phyloP scores from a whole-genome alignment of 768 basidiomycete species.

The Mycena rebaudengoi region DNA sequence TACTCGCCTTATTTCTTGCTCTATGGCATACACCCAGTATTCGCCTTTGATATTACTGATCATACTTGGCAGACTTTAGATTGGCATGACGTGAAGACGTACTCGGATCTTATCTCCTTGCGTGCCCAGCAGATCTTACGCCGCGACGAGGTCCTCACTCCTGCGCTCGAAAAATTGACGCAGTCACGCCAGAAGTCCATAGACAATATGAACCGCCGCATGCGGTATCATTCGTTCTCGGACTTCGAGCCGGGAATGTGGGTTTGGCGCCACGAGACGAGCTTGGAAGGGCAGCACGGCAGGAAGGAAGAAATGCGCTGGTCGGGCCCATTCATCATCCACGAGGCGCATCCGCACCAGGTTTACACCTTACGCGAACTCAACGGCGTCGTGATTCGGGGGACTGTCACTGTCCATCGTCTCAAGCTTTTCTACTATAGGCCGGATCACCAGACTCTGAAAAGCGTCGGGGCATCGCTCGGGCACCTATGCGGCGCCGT shows the following conservation, averaged over 20 bases:
- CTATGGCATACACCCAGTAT: constrained; percentile 30
- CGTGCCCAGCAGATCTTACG: neutral
- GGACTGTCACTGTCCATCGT: constrained; percentile 5
- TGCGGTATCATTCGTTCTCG: neutral
- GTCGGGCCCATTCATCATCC: constrained; percentile 28
- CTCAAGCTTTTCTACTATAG: constrained; percentile 9
- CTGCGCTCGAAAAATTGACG: neutral
- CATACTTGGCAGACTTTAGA: neutral
- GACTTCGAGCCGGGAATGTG: constrained; percentile 21
- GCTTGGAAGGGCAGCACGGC: constrained; percentile 27
- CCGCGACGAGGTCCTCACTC: neutral
- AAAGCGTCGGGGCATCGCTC: no score
- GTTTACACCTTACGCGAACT: constrained; percentile 10
- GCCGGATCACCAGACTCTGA: constrained; percentile 8
- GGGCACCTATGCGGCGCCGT: no score
- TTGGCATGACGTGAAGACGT: neutral
- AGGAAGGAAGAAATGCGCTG: constrained; percentile 25
- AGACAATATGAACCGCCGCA: neutral
- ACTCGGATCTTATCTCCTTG: neutral
- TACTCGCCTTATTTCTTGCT: constrained; percentile 40
- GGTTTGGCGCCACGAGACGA: constrained; percentile 29
- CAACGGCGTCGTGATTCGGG: constrained; percentile 8
- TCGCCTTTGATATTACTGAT: neutral
- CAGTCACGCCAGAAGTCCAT: neutral
- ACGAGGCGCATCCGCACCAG: constrained; percentile 1